Evolutionary conservation across 176 grass and related monocot species (phyloP), one percentile per base, ranked within the genome.

Genomic region (Musa schizocarpa): DNA sequence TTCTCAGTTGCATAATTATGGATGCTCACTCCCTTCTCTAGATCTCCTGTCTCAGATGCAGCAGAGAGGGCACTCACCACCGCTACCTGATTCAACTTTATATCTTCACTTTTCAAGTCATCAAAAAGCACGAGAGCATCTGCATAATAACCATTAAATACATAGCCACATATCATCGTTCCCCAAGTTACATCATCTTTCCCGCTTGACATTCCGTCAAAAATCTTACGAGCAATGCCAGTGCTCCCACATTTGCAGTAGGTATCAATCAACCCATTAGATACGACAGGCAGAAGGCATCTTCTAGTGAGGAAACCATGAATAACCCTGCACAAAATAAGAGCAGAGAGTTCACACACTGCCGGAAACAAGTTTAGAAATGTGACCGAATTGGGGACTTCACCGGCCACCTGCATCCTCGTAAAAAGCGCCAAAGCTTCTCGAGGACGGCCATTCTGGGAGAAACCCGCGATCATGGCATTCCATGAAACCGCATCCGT

Each of bases 121-220:
- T 86, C 79, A 52, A 96, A 96, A 56, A 96, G 66, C 43, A 90
- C 62, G 63, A 90, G 68, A 0, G 89, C 84, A 71, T 79, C 86
- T 49, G n/a, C 64, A 73, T 84, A 87, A 73, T 68, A 83, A 68
- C 87, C 66, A 27, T 92, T 88, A 52, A 86, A 74, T 0, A 87
- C 86, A 20, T 88, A 90, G 21, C 93, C 93, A 43, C 87, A 90
- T 52, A 92, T 92, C 27, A 92, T 68, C 29, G 86, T 87, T 83
- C 87, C 92, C 85, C 89, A 92, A 59, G 90, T 74, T 58, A 96
- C 81, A 54, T 88, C 81, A 83, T 96, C 87, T 0, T 82, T 89
- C 17, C 16, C 23, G 51, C 26, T 80, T 1, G 17, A 11, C 89
- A 92, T 90, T 24, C 29, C 53, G 16, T 92, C 87, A 86, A 96